Conservation (phyloP, 306 rosid species). For the Glycyrrhiza uralensis region DNA sequence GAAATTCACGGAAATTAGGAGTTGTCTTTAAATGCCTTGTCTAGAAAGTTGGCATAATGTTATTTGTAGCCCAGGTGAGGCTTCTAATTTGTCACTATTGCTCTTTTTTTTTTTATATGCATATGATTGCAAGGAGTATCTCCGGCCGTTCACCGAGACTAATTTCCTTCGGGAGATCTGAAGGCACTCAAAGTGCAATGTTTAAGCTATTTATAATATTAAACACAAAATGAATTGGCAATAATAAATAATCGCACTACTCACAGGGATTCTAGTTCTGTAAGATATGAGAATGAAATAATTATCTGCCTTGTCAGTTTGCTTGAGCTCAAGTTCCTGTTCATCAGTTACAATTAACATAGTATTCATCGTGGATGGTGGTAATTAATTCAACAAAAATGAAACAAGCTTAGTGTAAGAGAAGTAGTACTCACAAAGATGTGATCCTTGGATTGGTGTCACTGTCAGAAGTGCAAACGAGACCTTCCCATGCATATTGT, state of each 20-base stretch:
- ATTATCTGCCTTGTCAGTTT: constrained; percentile 6
- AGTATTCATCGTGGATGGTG: no score
- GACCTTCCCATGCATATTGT: constrained; percentile 32
- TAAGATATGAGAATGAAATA: neutral
- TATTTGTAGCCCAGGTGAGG: neutral
- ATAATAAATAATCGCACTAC: neutral
- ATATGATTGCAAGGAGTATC: no score
- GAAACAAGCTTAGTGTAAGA: neutral
- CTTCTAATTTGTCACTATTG: neutral
- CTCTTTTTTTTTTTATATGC: no score
- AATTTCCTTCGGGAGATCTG: no score
- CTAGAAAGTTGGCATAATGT: neutral
- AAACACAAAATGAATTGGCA: neutral
- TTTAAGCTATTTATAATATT: neutral
- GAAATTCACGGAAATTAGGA: no score
- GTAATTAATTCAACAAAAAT: no score
- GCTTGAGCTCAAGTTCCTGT: constrained; percentile 35
- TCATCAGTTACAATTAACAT: no score
- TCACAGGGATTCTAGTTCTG: constrained; percentile 22
- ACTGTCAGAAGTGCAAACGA: constrained; percentile 26
- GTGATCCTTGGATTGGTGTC: constrained; percentile 31
- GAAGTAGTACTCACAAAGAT: constrained; percentile 49
- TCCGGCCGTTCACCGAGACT: no score
- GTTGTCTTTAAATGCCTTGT: no score
- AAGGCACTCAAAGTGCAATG: no score